These are phyloP conservation scores for Hevea brasiliensis DNA, from an alignment of 345 rosid genomes.

Conservation along the genomic window DNA sequence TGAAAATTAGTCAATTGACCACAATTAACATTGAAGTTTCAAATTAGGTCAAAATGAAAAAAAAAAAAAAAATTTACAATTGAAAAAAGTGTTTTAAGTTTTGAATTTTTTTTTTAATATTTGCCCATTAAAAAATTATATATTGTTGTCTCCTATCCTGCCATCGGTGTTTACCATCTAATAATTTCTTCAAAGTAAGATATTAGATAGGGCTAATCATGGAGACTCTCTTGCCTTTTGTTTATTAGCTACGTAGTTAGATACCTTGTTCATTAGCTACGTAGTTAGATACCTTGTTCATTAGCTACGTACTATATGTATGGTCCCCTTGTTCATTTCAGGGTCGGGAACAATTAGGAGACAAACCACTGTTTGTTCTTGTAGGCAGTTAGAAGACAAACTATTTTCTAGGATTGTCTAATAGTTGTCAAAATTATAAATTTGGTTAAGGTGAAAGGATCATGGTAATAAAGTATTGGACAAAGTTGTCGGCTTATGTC, in stretches of 20 bases:
- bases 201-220: not conserved
- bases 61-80: no score
- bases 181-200: not conserved
- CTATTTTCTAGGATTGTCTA: not conserved
- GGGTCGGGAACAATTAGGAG: conserved; percentile 81
- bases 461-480: not conserved
- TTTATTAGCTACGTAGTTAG: not conserved
- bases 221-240: not conserved
- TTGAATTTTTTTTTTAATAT: no score
- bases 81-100: no score
- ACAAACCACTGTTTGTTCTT: conserved; percentile 75
- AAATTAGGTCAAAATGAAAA: no score
- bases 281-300: not conserved
- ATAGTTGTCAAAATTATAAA: conserved; percentile 16
- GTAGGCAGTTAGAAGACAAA: conserved; percentile 43
- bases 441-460: not conserved
- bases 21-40: no score
- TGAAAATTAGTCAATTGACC: no score
- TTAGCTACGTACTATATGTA: not conserved
- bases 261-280: not conserved
- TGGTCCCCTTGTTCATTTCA: conserved; percentile 31
- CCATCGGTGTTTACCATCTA: no score
- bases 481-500: no score
- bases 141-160: no score
- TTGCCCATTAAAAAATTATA: no score